Evolutionary conservation across 331 rosid genomes (phyloP), one percentile per base, ranked within the genome.

Genomic region (Telfairia occidentalis): DNA sequence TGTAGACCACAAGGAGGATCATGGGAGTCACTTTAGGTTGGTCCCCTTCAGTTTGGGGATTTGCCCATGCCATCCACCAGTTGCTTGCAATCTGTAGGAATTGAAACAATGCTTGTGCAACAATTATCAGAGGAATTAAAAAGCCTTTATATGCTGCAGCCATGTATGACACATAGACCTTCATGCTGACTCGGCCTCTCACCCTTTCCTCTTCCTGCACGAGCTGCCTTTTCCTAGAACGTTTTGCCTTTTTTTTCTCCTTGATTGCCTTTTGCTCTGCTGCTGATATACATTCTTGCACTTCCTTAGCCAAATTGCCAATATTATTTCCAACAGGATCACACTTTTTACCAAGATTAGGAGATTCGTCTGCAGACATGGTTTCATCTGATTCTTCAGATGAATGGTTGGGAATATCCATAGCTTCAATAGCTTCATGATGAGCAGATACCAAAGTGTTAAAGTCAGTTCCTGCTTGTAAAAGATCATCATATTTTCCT

Each of bases 11-110:
- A 82, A 95, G 90, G 83, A 95, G 97, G 57, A 73, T 77, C 84
- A 86, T 81, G 21, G 99, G 87, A 84, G 89, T 85, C 81, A 86
- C 96, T 91, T 89, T 95, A 37, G 99, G 90, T 75, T 76, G 80
- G 75, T 86, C 97, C 81, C 97, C 97, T 86, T 85, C 92, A 23
- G 97, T 95, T 87, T 92, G 99, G 80, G 99, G 99, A 86, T 95
- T 95, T 48, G 99, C 99, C 99, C 97, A 95, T 42, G 99, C 99
- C 99, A 95, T 95, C 99, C 99, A 95, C 99, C 99, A 95, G 83
- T 87, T 95, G 77, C 99, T 91, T 73, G 99, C 97, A 82, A 95
- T 95, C 86, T 95, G 99, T 82, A 95, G 99, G 87, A 95, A 95
- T 83, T 95, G 99, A 89, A 95, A 95, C 30, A 89, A 74, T 60